These are phyloP conservation scores for Cyclostephanos tholiformis DNA, from an alignment of 108 stramenopile genomes.

Conservation along the genomic window DNA sequence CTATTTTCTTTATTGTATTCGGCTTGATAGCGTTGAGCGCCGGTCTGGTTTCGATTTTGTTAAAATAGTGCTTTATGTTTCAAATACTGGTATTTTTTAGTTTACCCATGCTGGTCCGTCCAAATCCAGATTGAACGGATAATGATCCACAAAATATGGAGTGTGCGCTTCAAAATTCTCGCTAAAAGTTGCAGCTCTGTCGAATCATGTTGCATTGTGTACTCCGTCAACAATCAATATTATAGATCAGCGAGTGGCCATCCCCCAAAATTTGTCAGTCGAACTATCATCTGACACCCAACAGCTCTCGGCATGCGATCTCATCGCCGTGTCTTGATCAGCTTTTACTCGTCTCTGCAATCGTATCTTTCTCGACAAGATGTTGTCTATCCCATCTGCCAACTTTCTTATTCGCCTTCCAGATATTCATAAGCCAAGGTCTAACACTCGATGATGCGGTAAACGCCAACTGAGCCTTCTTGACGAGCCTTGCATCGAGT, in stretches of 20 bases:
- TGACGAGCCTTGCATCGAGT: slow-evolving; percentile 38
- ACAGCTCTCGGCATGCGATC: background rate
- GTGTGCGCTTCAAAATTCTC: too few relatives aligned
- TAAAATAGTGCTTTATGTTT: slow-evolving; percentile 14
- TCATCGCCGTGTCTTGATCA: background rate
- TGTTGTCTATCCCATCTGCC: slow-evolving; percentile 32
- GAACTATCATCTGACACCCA: background rate
- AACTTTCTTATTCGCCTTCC: slow-evolving; percentile 49
- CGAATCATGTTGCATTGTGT: too few relatives aligned
- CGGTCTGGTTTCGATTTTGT: slow-evolving; percentile 64
- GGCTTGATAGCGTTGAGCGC: slow-evolving; percentile 71
- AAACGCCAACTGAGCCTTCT: slow-evolving; percentile 26
- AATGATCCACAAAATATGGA: too few relatives aligned
- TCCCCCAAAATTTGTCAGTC: too few relatives aligned
- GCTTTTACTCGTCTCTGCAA: background rate
- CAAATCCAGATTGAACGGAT: background rate
- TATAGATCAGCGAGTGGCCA: too few relatives aligned
- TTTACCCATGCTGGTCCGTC: background rate
- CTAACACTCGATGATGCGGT: slow-evolving; percentile 32
- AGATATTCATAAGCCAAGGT: slow-evolving; percentile 48
- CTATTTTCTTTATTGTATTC: slow-evolving; percentile 69
- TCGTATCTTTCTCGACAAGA: background rate
- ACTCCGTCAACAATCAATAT: too few relatives aligned
- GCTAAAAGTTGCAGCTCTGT: too few relatives aligned
- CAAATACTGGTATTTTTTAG: background rate